Evolutionary conservation across 148 eudicot species (phyloP).

Genomic region (Persicaria maculosa): DNA sequence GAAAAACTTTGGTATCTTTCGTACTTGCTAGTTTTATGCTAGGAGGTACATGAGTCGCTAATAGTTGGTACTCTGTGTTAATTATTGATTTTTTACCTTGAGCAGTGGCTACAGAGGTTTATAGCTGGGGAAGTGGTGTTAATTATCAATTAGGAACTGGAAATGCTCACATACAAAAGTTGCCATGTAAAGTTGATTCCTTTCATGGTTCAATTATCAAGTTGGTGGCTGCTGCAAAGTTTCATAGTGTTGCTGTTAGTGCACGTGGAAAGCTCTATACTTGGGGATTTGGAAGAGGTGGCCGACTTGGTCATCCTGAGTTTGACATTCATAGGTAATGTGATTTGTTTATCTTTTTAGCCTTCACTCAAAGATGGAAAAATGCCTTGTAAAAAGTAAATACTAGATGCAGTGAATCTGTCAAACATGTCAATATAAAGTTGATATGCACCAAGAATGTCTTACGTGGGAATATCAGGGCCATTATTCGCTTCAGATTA

Average conservation of each 20-base stretch:
- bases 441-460: no score
- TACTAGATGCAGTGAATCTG: neutral
- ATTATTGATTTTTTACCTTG: neutral
- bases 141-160: conserved; percentile 81
- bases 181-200: conserved; percentile 87
- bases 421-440: neutral
- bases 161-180: conserved; percentile 83
- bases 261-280: conserved; percentile 78
- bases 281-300: conserved; percentile 98
- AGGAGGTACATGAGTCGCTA: neutral
- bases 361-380: neutral
- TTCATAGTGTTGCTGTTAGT: conserved; percentile 89
- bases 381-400: neutral
- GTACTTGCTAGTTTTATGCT: neutral
- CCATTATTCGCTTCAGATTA: no score
- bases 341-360: neutral
- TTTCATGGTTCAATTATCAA: conserved; percentile 73
- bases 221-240: conserved; percentile 72
- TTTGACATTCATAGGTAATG: conserved; percentile 90
- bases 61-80: neutral
- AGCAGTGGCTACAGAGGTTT: conserved; percentile 73
- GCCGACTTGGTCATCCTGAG: conserved; percentile 97
- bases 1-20: conserved; percentile 41
- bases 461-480: no score
- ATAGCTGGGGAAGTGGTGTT: conserved; percentile 98